These are phyloP conservation scores for Talaromyces sp. DNA, from an alignment of 2,329 filamentous ascomycete genomes.

Conservation along the genomic window DNA sequence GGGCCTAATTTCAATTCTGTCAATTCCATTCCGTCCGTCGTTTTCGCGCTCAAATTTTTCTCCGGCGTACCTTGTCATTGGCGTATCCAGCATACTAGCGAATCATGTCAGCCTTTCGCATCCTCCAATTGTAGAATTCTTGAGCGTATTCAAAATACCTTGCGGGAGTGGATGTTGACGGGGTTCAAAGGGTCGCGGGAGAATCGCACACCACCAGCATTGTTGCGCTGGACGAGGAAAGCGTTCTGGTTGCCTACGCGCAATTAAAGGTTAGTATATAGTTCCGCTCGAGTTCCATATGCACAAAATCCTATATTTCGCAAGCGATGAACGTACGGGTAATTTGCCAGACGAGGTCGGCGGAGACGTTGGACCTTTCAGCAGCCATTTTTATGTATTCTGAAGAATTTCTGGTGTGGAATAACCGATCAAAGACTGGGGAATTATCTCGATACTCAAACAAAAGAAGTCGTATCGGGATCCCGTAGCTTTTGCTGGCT, in stretches of 20 bases:
- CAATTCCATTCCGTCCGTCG: background rate
- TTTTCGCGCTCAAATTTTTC: background rate
- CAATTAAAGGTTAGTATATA: slow-evolving; percentile 19
- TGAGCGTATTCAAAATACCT: slow-evolving; percentile 54
- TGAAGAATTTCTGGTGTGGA: background rate
- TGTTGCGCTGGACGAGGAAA: slow-evolving; percentile 86
- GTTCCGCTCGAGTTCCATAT: background rate
- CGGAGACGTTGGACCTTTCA: slow-evolving; percentile 71
- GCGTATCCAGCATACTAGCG: slow-evolving; percentile 81
- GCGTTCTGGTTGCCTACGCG: slow-evolving; percentile 76
- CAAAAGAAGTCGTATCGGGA: slow-evolving; percentile 4
- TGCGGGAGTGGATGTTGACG: slow-evolving; percentile 84
- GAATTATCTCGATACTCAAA: slow-evolving; percentile 4
- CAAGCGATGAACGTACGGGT: slow-evolving; percentile 67
- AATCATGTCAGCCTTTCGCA: slow-evolving; percentile 24
- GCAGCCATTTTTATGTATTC: slow-evolving; percentile 35
- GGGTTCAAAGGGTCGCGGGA: slow-evolving; percentile 94
- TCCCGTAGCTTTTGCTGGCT: slow-evolving; percentile 6
- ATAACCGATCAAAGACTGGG: slow-evolving; percentile 7
- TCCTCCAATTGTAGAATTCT: slow-evolving; percentile 7
- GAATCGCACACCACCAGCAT: slow-evolving; percentile 77
- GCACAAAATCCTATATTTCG: background rate
- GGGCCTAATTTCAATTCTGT: slow-evolving; percentile 56
- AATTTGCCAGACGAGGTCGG: slow-evolving; percentile 92
- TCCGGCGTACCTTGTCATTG: slow-evolving; percentile 75